phyloP scores from a whole-genome alignment of 371 early-diverging fungal genomes.

The Rhizomucor pusillus region DNA sequence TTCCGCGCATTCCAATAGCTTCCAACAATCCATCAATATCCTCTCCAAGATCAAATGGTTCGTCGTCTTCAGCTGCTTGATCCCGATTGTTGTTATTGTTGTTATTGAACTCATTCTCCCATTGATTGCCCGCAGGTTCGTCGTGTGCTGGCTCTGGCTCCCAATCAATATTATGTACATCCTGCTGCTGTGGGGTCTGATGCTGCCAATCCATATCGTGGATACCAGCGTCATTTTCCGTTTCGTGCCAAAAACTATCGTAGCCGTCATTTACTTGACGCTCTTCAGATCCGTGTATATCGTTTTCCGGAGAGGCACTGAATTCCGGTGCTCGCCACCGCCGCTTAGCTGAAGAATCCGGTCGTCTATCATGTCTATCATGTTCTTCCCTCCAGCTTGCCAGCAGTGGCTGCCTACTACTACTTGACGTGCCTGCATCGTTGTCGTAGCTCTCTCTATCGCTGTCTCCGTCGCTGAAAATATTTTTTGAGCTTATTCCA shows the following conservation, averaged over 20 bases:
- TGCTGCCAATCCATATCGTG: neutral
- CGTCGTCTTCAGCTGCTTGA: conserved; percentile 36
- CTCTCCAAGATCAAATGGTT: conserved; percentile 56
- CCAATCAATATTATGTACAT: neutral
- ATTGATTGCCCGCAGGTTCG: conserved; percentile 8
- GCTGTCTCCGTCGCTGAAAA: neutral
- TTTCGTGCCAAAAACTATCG: neutral
- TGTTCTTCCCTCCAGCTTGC: conserved; percentile 13
- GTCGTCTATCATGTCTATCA: conserved; percentile 5
- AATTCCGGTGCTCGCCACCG: conserved; percentile 19
- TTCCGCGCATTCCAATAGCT: conserved; percentile 87
- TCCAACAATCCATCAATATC: conserved; percentile 84
- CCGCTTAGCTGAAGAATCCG: conserved; percentile 8
- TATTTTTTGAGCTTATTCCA: neutral
- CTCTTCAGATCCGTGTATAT: conserved; percentile 2
- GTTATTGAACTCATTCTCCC: conserved; percentile 4
- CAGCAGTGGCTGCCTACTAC: conserved; percentile 3
- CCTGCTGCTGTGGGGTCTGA: neutral
- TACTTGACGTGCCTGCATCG: conserved; percentile 6
- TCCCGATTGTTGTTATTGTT: conserved; percentile 19
- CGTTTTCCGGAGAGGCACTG: neutral
- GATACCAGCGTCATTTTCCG: neutral
- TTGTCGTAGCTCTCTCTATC: neutral
- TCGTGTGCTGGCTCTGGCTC: conserved; percentile 4
- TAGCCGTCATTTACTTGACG: neutral